Evolutionary conservation across 2,329 filamentous ascomycete species (phyloP).

Genomic region (Beauveria medogensis): DNA sequence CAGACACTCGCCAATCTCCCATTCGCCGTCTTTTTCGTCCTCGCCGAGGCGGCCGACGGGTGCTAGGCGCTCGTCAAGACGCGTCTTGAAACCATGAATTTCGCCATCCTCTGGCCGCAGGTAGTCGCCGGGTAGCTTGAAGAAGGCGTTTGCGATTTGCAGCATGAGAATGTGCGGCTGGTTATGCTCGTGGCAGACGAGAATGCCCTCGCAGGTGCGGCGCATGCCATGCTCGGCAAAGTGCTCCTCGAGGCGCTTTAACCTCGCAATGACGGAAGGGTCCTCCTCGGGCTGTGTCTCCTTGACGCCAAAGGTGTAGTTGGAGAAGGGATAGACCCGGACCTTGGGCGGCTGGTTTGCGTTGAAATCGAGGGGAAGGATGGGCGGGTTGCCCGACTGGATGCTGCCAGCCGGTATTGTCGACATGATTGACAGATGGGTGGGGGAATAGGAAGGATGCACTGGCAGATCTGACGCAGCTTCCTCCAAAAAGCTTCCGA

Average conservation of each 20-base stretch:
- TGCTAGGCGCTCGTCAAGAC: slow-evolving; percentile 86
- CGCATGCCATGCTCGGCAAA: slow-evolving; percentile 91
- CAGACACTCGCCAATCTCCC: slow-evolving; percentile 89
- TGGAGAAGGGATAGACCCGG: slow-evolving; percentile 86
- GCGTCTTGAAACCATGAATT: slow-evolving; percentile 85
- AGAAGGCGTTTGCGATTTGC: slow-evolving; percentile 98
- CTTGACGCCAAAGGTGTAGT: slow-evolving; percentile 98
- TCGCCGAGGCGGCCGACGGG: slow-evolving; percentile 83
- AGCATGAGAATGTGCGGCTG: slow-evolving; percentile 98
- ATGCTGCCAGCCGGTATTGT: slow-evolving; percentile 70
- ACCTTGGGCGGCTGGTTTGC: slow-evolving; percentile 84
- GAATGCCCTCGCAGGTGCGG: slow-evolving; percentile 89
- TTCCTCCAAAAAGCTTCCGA: background rate
- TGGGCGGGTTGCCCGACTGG: slow-evolving; percentile 71
- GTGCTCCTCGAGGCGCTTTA: slow-evolving; percentile 94
- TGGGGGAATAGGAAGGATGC: background rate
- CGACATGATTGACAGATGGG: slow-evolving; percentile 52
- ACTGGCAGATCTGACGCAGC: background rate
- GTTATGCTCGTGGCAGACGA: slow-evolving; percentile 98
- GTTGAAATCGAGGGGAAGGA: slow-evolving; percentile 76
- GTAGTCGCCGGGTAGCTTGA: slow-evolving; percentile 97
- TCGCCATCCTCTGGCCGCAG: slow-evolving; percentile 84
- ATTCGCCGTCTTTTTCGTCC: slow-evolving; percentile 76
- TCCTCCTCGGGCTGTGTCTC: slow-evolving; percentile 98
- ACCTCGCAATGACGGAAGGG: slow-evolving; percentile 82